phyloP scores from a whole-genome alignment of 2,329 filamentous ascomycete species.

The Monosporascus sp. region DNA sequence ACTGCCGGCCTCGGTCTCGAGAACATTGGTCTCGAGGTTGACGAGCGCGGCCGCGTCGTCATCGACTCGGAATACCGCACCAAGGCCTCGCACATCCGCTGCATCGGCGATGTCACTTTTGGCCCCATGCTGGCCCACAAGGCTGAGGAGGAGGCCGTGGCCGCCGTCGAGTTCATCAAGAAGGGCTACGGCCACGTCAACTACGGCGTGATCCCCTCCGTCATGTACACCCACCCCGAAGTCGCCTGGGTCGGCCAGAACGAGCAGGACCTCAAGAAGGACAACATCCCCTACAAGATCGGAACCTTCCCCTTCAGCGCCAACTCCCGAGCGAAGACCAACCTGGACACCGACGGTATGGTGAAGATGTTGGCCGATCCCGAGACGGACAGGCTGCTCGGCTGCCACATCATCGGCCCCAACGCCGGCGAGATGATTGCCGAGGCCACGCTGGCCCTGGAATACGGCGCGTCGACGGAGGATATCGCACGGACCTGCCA shows the following conservation, averaged over 20 bases:
- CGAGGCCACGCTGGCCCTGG: conserved; percentile 87
- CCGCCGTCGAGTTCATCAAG: conserved; percentile 93
- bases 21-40: conserved; percentile 85
- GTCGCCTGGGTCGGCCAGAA: conserved; percentile 98
- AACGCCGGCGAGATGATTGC: conserved; percentile 99
- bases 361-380: conserved; percentile 97
- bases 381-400: conserved; percentile 91
- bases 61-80: conserved; percentile 99
- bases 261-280: conserved; percentile 89
- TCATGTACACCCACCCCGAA: conserved; percentile 99
- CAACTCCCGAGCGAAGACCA: conserved; percentile 98
- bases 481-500: conserved; percentile 94
- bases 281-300: conserved; percentile 85
- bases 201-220: conserved; percentile 93
- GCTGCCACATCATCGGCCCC: conserved; percentile 92
- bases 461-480: conserved; percentile 94
- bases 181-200: conserved; percentile 98
- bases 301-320: conserved; percentile 96
- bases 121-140: conserved; percentile 99
- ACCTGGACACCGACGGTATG: conserved; percentile 89
- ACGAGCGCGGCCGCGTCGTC: conserved; percentile 89
- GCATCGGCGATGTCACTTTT: conserved; percentile 93
- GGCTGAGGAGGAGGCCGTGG: conserved; percentile 96
- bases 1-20: conserved; percentile 87
- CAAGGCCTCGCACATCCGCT: conserved; percentile 94